These are phyloP conservation scores for Geotrichum cucujoidarum DNA, from an alignment of 1,139 yeast genomes.

Conservation along the genomic window DNA sequence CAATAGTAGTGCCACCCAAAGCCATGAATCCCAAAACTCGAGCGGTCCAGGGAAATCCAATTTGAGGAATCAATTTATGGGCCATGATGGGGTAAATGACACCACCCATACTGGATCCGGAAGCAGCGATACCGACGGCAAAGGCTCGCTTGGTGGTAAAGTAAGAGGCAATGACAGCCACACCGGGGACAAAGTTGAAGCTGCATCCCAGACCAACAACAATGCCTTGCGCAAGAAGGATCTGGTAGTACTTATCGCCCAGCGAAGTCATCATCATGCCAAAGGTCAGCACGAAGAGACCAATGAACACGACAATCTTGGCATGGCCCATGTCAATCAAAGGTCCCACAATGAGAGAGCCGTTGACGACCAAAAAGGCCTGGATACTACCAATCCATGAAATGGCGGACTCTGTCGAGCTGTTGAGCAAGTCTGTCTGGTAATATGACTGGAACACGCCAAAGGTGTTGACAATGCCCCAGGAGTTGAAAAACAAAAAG, in stretches of 20 bases:
- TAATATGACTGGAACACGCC: conserved; percentile 64
- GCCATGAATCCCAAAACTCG: conserved; percentile 33
- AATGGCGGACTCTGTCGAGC: conserved; percentile 41
- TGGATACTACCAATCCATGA: conserved; percentile 65
- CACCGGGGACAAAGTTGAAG: conserved; percentile 22
- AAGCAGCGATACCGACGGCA: conserved; percentile 52
- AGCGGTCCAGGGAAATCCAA: conserved; percentile 37
- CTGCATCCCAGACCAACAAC: conserved; percentile 48
- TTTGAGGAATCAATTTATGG: conserved; percentile 27
- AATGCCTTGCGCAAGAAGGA: conserved; percentile 54
- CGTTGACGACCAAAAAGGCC: conserved; percentile 50
- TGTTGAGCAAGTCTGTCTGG: conserved; percentile 42
- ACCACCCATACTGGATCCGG: conserved; percentile 51
- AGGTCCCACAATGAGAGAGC: conserved; percentile 57
- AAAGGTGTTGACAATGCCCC: conserved; percentile 56
- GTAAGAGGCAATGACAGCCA: conserved; percentile 42
- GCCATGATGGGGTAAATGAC: conserved; percentile 34
- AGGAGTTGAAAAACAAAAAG: conserved; percentile 48
- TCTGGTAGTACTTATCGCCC: conserved; percentile 48
- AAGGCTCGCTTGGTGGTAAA: conserved; percentile 50
- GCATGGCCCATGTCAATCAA: conserved; percentile 47
- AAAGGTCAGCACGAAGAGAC: conserved; percentile 41
- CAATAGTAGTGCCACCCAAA: conserved; percentile 26
- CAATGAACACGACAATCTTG: conserved; percentile 37
- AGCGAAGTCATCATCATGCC: conserved; percentile 54